A percentile compares a stretch with the other conserved stretches of the same genome.
phyloP scores from a whole-genome alignment of 2,329 filamentous ascomycete genomes.

The Cercospora berteroae region DNA sequence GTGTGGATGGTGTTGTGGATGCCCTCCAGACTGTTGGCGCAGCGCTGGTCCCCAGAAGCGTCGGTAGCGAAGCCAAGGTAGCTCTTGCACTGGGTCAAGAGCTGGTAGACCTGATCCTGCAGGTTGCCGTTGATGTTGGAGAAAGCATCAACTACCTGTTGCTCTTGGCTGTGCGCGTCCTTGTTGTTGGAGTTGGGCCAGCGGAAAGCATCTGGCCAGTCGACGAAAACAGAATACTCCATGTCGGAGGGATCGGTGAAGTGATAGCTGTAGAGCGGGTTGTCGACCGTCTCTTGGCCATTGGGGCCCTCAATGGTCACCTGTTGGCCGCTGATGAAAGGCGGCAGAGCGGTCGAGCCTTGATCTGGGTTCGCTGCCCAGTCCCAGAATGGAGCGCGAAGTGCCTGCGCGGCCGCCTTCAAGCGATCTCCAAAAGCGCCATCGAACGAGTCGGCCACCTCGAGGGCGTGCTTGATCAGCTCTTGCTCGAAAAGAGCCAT shows the following conservation, averaged over 20 bases:
- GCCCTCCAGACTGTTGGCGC: constrained; percentile 36
- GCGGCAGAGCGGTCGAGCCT: constrained; percentile 28
- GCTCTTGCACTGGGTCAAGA: constrained; percentile 36
- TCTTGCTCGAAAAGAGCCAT: constrained; percentile 38
- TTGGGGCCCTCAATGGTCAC: constrained; percentile 32
- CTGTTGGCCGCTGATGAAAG: constrained; percentile 24
- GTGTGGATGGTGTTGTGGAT: constrained; percentile 40
- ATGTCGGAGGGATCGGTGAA: constrained; percentile 28
- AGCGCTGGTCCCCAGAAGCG: constrained; percentile 28
- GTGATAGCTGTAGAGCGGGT: constrained; percentile 31
- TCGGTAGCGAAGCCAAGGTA: constrained; percentile 36
- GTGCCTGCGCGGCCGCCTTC: constrained; percentile 28
- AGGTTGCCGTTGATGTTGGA: constrained; percentile 32
- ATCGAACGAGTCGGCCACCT: constrained; percentile 31
- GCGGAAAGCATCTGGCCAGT: constrained; percentile 34
- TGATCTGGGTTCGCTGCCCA: constrained; percentile 29
- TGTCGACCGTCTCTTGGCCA: constrained; percentile 30
- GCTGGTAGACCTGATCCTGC: constrained; percentile 36
- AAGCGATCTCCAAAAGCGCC: constrained; percentile 25
- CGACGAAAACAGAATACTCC: constrained; percentile 33
- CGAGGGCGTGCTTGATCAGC: constrained; percentile 32
- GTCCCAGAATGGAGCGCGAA: constrained; percentile 34
- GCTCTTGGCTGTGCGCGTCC: constrained; percentile 25
- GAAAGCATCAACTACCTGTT: constrained; percentile 25
- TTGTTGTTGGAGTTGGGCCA: constrained; percentile 32